phyloP scores from a whole-genome alignment of 208 protist species.

The Wallacemonas sp. region DNA sequence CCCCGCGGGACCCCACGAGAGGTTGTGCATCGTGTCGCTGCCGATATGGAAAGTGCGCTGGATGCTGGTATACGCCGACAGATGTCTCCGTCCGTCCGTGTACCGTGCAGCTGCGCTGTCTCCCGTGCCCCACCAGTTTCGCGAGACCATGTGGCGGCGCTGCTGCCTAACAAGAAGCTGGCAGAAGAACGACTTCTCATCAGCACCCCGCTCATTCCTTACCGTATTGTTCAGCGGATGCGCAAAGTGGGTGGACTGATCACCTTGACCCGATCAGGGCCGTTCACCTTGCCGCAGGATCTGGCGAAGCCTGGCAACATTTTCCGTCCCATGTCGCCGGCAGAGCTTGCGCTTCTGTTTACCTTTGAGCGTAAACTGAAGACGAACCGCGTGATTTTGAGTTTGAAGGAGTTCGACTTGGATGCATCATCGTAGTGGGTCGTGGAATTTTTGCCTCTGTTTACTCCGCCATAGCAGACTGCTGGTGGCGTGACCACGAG shows the following conservation, averaged over 20 bases:
- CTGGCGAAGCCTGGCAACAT: slow-evolving; percentile 31
- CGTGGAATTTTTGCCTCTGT: no score
- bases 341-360: slow-evolving; percentile 78
- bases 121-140: background rate
- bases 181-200: slow-evolving; percentile 58
- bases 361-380: slow-evolving; percentile 85
- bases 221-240: slow-evolving; percentile 53
- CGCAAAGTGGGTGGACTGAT: slow-evolving; percentile 51
- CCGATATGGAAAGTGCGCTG: slow-evolving; percentile 33
- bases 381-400: slow-evolving; percentile 81
- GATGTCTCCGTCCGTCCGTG: slow-evolving; percentile 26
- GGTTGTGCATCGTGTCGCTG: slow-evolving; percentile 37
- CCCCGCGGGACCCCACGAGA: slow-evolving; percentile 52
- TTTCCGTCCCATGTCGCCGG: slow-evolving; percentile 38
- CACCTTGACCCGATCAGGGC: slow-evolving; percentile 66
- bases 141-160: slow-evolving; percentile 8
- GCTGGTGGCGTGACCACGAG: no score
- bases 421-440: background rate
- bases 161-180: slow-evolving; percentile 19
- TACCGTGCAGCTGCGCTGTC: slow-evolving; percentile 60
- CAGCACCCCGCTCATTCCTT: slow-evolving; percentile 75
- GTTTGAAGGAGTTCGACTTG: slow-evolving; percentile 68
- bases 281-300: slow-evolving; percentile 53
- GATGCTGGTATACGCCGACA: slow-evolving; percentile 32
- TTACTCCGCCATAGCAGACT: no score